Evolutionary conservation across 2,329 filamentous ascomycete genomes (phyloP), one percentile per base, ranked within the genome.

Genomic region (Cryphonectria naterciae): DNA sequence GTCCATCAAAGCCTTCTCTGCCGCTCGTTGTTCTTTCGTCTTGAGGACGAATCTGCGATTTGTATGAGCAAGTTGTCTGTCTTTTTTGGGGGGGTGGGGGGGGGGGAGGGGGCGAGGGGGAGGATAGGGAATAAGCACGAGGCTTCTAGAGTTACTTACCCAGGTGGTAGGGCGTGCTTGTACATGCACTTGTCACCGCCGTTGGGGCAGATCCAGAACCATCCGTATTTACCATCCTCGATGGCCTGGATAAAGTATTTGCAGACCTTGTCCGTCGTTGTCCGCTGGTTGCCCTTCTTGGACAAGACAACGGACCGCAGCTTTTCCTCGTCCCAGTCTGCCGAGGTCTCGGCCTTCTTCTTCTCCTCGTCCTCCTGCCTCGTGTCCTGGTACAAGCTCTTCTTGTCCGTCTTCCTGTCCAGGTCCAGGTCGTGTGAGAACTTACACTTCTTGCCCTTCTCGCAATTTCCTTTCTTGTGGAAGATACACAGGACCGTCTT

Each of bases 181-280:
- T 99, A 99, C 92, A 96, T 98, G 92, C 96, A 99, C 83, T 97
- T 93, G 80, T 99, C 92, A 74, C 93, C 95, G 75, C 94, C 95
- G 78, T 98, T 98, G 63, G 96, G 96, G 87, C 96, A 99, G 72
- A 90, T 87, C 96, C 96, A 99, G 84, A 99, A 98, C 96, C 96
- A 99, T 74, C 96, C 96, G 78, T 99, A 99, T 83, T 98, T 99
- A 77, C 94, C 93, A 79, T 99, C 96, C 83, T 99, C 96, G 74
- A 99, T 96, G 37, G 96, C 96, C 76, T 95, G 91, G 80, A 98
- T 96, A 81, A 99, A 99, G 86, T 85, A 97, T 83, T 98, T 99
- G 93, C 96, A 99, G 75, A 99, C 96, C 84, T 98, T 99, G 80
- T 99, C 96, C 63, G 96, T 99, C 6, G 93, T 93, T 32, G 95